These are phyloP conservation scores for Coprinopsis cinerea DNA, from an alignment of 768 basidiomycete species.

Conservation along the genomic window DNA sequence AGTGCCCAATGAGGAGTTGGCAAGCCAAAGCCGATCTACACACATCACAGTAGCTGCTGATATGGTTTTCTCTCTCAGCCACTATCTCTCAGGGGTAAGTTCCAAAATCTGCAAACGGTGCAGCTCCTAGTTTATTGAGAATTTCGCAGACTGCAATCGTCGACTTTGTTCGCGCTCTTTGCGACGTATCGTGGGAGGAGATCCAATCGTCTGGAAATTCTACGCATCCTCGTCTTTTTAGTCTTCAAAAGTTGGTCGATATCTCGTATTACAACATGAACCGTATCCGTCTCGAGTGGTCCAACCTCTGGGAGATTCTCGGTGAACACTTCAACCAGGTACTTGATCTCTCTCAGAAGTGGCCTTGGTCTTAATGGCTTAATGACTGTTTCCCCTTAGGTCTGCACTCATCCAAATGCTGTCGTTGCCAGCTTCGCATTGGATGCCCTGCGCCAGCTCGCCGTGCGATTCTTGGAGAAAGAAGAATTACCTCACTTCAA, in stretches of 20 bases:
- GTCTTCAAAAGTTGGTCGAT: slow-evolving; percentile 95
- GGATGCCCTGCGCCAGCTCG: slow-evolving; percentile 92
- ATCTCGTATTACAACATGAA: slow-evolving; percentile 99
- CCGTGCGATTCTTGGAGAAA: slow-evolving; percentile 98
- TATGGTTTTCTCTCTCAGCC: slow-evolving; percentile 97
- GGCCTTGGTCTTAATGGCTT: neutral
- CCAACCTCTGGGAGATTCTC: slow-evolving; percentile 93
- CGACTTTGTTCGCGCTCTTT: slow-evolving; percentile 93
- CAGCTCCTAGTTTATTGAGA: slow-evolving; percentile 6
- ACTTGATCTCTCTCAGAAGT: slow-evolving; percentile 16
- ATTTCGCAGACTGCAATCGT: slow-evolving; percentile 81
- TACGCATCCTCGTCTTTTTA: slow-evolving; percentile 91
- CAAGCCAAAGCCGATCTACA: slow-evolving; percentile 93
- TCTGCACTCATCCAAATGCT: slow-evolving; percentile 97
- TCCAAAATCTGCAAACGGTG: neutral
- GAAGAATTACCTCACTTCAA: slow-evolving; percentile 98
- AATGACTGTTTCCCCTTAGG: slow-evolving; percentile 41
- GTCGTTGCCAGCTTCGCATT: slow-evolving; percentile 96
- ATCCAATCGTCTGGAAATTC: slow-evolving; percentile 96
- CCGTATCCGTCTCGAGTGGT: slow-evolving; percentile 97
- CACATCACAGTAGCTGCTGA: slow-evolving; percentile 98
- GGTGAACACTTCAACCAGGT: slow-evolving; percentile 99
- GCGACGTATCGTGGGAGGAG: slow-evolving; percentile 98
- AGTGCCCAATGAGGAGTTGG: slow-evolving; percentile 85
- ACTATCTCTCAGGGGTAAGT: slow-evolving; percentile 89